These are phyloP conservation scores for Myxozyma lipomycoides DNA, from an alignment of 805 yeast species.

Conservation along the genomic window DNA sequence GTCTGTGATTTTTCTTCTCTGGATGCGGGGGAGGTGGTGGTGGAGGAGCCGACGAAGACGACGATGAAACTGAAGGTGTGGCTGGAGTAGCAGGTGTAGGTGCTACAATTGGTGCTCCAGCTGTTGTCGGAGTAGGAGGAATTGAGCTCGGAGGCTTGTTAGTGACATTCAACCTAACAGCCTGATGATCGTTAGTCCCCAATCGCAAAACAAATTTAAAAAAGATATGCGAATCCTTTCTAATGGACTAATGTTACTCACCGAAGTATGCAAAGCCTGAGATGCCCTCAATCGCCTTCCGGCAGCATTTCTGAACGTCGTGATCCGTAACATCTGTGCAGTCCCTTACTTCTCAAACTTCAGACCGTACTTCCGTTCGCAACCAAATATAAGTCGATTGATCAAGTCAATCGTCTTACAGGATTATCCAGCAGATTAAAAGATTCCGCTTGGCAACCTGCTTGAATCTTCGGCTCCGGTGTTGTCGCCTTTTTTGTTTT, in stretches of 20 bases:
- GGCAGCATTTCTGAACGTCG: constrained; percentile 12
- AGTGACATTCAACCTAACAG: constrained; percentile 14
- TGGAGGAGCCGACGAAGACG: constrained; percentile 7
- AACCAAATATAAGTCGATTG: too few species aligned
- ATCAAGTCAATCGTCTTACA: too few species aligned
- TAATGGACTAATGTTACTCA: constrained; percentile 1
- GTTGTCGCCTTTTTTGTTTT: too few species aligned
- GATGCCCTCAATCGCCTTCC: constrained; percentile 5
- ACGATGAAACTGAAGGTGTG: constrained; percentile 8
- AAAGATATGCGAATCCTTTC: not conserved
- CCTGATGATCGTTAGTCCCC: too few species aligned
- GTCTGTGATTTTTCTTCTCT: constrained; percentile 30
- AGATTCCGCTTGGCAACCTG: too few species aligned
- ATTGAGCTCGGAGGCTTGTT: constrained; percentile 21
- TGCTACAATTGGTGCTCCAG: constrained; percentile 4
- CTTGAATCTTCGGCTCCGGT: too few species aligned
- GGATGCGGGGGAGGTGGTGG: constrained; percentile 19
- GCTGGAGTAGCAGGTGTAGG: constrained; percentile 28
- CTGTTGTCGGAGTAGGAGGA: constrained; percentile 7
- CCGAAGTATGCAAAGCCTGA: constrained; percentile 15
- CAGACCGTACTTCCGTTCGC: too few species aligned
- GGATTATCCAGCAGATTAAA: too few species aligned
- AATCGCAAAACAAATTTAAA: too few species aligned
- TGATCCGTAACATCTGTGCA: constrained; percentile 24
- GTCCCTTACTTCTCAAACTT: too few species aligned